Conservation (phyloP, 148 eudicot species). For the Fagopyrum tataricum region DNA sequence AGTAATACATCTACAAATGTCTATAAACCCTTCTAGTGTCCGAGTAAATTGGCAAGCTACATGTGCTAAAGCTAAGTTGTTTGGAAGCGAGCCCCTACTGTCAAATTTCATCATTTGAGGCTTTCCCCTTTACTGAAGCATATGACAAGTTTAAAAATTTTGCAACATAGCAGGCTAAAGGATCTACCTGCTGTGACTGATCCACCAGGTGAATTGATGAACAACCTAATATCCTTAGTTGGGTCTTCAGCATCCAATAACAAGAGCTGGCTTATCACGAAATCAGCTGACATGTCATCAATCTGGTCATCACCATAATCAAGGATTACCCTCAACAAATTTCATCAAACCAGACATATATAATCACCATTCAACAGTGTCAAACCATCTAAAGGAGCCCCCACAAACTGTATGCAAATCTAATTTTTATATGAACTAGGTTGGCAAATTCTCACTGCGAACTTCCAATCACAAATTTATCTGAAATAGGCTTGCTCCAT, state of each 20-base stretch:
- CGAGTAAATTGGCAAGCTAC: neutral
- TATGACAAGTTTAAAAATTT: neutral
- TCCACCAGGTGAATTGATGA: conserved; percentile 95
- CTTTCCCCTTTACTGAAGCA: neutral
- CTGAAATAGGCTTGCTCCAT: neutral
- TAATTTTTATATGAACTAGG: neutral
- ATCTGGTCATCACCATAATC: conserved; percentile 43
- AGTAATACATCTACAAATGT: neutral
- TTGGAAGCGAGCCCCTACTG: neutral
- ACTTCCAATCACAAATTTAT: neutral
- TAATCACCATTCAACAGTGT: neutral
- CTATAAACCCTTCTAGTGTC: neutral
- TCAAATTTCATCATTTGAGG: neutral
- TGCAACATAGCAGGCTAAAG: conserved; percentile 1
- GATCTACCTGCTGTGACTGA: conserved; percentile 73
- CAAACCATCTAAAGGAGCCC: neutral
- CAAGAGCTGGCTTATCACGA: conserved; percentile 78
- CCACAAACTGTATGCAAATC: neutral
- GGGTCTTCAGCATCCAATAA: conserved; percentile 85
- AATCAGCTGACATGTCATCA: conserved; percentile 83
- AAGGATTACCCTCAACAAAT: neutral
- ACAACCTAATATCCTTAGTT: conserved; percentile 64
- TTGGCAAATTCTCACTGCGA: neutral
- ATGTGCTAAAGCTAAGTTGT: neutral
- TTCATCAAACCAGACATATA: neutral